phyloP scores from a whole-genome alignment of 805 yeast genomes.

The Torulaspora quercuum region DNA sequence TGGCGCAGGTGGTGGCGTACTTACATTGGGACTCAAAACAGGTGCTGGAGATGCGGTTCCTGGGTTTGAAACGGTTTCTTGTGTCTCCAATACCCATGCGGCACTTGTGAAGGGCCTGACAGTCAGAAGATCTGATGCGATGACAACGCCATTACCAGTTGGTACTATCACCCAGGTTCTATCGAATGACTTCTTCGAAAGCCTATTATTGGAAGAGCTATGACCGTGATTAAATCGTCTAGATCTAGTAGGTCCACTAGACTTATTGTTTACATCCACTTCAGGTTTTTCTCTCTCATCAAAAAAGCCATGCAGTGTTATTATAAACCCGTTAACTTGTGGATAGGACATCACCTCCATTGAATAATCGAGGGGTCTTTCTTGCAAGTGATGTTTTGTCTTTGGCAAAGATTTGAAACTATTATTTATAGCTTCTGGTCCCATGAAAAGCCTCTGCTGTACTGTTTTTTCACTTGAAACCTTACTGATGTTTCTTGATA shows the following conservation, averaged over 20 bases:
- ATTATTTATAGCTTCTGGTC: constrained; percentile 61
- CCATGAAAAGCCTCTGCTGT: constrained; percentile 56
- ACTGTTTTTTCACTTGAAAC: constrained; percentile 55
- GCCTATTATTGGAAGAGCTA: constrained; percentile 33
- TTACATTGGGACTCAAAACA: constrained; percentile 17
- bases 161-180: constrained; percentile 75
- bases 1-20: constrained; percentile 9
- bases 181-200: constrained; percentile 75
- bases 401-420: constrained; percentile 69
- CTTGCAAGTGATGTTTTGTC: constrained; percentile 65
- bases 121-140: constrained; percentile 80
- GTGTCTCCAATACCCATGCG: constrained; percentile 48
- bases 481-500: constrained; percentile 72
- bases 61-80: constrained; percentile 7
- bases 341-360: constrained; percentile 75
- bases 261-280: constrained; percentile 27
- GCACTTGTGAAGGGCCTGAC: constrained; percentile 59
- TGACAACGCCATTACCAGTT: constrained; percentile 62
- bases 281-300: constrained; percentile 64
- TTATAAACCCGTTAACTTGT: constrained; percentile 70
- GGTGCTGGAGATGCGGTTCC: constrained; percentile 15
- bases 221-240: constrained; percentile 36
- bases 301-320: constrained; percentile 80
- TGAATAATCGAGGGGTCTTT: constrained; percentile 62
- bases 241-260: constrained; percentile 21